Evolutionary conservation across 306 rosid species (phyloP).

Genomic region (Cicer cuneatum): DNA sequence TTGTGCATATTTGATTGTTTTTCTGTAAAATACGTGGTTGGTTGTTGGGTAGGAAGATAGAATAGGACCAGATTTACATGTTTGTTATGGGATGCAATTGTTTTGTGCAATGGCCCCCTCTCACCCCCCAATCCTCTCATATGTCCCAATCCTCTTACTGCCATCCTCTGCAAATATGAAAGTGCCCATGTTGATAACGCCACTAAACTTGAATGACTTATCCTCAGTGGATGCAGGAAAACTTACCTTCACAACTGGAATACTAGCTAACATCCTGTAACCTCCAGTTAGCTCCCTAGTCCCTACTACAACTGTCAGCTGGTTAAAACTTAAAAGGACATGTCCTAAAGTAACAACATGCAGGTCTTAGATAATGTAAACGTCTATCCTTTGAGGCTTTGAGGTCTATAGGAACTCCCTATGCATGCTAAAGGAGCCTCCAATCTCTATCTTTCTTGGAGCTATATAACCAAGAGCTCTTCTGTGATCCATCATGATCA

Average conservation of each 20-base stretch:
- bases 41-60: constrained; percentile 7
- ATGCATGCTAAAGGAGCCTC: constrained; percentile 2
- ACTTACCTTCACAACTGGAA: neutral
- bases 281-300: neutral
- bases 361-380: neutral
- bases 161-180: neutral
- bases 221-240: neutral
- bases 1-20: constrained; percentile 26
- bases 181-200: neutral
- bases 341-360: neutral
- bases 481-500: neutral
- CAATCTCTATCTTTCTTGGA: neutral
- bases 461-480: neutral
- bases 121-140: neutral
- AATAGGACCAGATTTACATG: constrained; percentile 5
- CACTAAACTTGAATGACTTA: neutral
- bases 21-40: neutral
- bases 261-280: neutral
- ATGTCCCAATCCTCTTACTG: neutral
- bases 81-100: constrained; percentile 4
- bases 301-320: neutral
- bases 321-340: neutral
- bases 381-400: neutral
- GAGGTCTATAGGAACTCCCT: neutral
- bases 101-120: neutral